phyloP scores from a whole-genome alignment of 192 early-diverging fungal species.

The Entomortierella lignicola region DNA sequence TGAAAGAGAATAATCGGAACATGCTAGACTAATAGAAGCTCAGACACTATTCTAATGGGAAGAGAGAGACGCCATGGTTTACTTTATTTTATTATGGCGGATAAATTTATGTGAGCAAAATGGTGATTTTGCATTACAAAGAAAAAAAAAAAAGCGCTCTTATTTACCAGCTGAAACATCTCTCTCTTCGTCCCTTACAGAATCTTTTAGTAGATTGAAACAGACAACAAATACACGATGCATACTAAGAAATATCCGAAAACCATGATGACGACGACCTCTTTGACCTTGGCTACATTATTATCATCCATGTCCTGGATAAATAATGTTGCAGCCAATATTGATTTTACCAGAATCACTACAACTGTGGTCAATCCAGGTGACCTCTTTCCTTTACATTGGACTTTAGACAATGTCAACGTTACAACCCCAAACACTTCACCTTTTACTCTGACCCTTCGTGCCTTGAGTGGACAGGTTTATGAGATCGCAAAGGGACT shows the following conservation, averaged over 20 bases:
- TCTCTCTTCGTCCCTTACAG: neutral
- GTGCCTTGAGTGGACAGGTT: slow-evolving; percentile 26
- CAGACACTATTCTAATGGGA: too few relatives aligned
- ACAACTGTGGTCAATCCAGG: slow-evolving; percentile 13
- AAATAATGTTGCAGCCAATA: slow-evolving; percentile 20
- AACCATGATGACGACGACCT: neutral
- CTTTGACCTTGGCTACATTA: neutral
- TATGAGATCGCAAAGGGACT: slow-evolving; percentile 11
- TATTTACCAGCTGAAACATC: too few relatives aligned
- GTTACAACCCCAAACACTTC: neutral
- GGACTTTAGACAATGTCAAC: neutral
- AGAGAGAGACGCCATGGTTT: too few relatives aligned
- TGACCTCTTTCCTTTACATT: slow-evolving; percentile 5
- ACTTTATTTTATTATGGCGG: too few relatives aligned
- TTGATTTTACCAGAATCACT: slow-evolving; percentile 6
- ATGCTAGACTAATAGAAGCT: too few relatives aligned
- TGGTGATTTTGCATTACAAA: too few relatives aligned
- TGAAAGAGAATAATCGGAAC: too few relatives aligned
- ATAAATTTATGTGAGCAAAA: too few relatives aligned
- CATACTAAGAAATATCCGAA: neutral
- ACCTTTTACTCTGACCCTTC: slow-evolving; percentile 26
- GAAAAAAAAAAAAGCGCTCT: too few relatives aligned
- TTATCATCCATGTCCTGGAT: slow-evolving; percentile 19
- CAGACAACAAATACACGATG: too few relatives aligned
- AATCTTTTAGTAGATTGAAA: neutral